Evolutionary conservation across 2,329 filamentous ascomycete species (phyloP).

Genomic region (Trichoderma afroharzianum): DNA sequence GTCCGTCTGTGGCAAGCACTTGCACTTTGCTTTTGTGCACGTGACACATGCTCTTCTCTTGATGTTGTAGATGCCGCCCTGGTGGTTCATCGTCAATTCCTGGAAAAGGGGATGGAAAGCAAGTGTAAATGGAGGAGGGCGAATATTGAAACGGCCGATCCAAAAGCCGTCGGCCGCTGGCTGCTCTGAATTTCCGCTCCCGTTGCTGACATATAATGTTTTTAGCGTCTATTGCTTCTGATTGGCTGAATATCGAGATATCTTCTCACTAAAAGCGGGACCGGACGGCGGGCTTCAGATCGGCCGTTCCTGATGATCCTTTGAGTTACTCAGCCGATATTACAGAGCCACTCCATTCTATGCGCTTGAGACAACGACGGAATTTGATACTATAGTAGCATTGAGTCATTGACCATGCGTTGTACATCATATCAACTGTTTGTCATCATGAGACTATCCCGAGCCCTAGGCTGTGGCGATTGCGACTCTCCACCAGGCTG

Average conservation of each 20-base stretch:
- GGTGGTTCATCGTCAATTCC: background rate
- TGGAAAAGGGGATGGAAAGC: background rate
- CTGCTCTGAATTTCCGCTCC: background rate
- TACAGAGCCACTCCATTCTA: background rate
- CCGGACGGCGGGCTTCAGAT: background rate
- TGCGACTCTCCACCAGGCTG: background rate
- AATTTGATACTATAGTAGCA: background rate
- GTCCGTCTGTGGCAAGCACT: constrained; percentile 6
- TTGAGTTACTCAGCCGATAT: background rate
- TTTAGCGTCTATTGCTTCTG: no score
- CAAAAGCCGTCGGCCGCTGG: constrained; percentile 5
- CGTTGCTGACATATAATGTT: background rate
- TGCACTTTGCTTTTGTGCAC: constrained; percentile 16
- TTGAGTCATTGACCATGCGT: background rate
- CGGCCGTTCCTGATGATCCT: background rate
- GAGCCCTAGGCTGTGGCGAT: background rate
- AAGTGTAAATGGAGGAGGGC: background rate
- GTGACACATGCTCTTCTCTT: constrained; percentile 18
- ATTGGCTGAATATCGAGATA: background rate
- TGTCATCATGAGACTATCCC: background rate
- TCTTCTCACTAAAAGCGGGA: background rate
- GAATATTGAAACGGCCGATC: constrained; percentile 1
- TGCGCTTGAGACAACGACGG: background rate
- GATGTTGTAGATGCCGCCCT: background rate
- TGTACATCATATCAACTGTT: background rate